These are phyloP conservation scores for Gastroboletus turbinatus DNA, from an alignment of 1,284 basidiomycete species.

Conservation along the genomic window DNA sequence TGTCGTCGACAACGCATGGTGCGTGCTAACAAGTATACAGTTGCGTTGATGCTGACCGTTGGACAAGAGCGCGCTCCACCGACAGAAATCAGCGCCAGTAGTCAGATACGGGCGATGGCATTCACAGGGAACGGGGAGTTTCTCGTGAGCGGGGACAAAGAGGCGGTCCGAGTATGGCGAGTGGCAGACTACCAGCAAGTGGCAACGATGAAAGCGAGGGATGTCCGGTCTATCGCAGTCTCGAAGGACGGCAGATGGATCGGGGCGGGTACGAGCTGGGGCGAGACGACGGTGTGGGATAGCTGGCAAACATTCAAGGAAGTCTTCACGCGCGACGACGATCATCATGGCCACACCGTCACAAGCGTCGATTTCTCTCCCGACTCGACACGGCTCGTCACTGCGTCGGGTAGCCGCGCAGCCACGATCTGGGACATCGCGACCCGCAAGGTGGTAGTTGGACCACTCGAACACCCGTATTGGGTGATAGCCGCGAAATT, in stretches of 20 bases:
- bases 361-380: constrained; percentile 17
- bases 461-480: neutral
- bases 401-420: constrained; percentile 2
- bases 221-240: constrained; percentile 9
- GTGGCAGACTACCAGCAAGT: neutral
- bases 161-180: constrained; percentile 9
- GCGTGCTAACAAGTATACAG: neutral
- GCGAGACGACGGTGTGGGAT: constrained; percentile 10
- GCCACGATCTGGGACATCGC: constrained; percentile 8
- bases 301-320: neutral
- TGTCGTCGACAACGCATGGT: constrained; percentile 1
- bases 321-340: constrained; percentile 7
- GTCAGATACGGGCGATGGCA: constrained; percentile 7
- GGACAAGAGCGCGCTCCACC: neutral
- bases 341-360: neutral
- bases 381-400: constrained; percentile 8
- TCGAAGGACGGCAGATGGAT: constrained; percentile 12
- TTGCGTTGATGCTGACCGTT: neutral
- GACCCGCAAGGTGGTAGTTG: neutral
- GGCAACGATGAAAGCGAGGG: neutral
- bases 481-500: constrained; percentile 15
- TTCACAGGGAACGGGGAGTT: constrained; percentile 8
- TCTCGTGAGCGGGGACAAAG: constrained; percentile 10
- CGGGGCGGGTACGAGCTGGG: constrained; percentile 9
- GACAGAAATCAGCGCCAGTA: neutral